Evolutionary conservation across 2,329 filamentous ascomycete species (phyloP).

Genomic region (Penicillium fuscoglaucum): DNA sequence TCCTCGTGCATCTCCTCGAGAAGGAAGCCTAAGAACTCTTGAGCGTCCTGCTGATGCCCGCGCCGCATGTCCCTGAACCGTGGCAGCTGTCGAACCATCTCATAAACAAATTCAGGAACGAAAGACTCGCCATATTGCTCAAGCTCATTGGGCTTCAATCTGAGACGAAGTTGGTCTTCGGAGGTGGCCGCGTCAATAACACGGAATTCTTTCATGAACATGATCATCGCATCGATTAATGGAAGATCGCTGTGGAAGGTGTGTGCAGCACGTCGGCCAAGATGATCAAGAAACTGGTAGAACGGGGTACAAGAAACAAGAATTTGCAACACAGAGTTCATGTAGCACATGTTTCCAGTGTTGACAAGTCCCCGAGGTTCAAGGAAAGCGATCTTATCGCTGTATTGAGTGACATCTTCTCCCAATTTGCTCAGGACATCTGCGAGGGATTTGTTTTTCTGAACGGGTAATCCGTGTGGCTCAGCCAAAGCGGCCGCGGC

Average conservation of each 20-base stretch:
- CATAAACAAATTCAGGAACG: conserved; percentile 91
- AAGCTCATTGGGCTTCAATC: conserved; percentile 77
- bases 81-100: conserved; percentile 81
- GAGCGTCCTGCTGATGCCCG: conserved; percentile 95
- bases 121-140: conserved; percentile 91
- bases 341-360: conserved; percentile 99
- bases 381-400: conserved; percentile 72
- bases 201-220: conserved; percentile 92
- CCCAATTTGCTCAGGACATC: conserved; percentile 76
- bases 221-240: conserved; percentile 91
- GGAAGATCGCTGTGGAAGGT: conserved; percentile 96
- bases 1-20: conserved; percentile 92
- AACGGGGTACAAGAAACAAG: conserved; percentile 92
- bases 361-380: conserved; percentile 93
- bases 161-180: conserved; percentile 69
- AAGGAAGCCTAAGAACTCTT: conserved; percentile 93
- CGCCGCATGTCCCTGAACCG: conserved; percentile 91
- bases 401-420: conserved; percentile 59
- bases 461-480: conserved; percentile 45
- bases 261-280: conserved; percentile 78
- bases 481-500: conserved; percentile 30
- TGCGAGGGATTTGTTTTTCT: conserved; percentile 64
- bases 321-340: conserved; percentile 98
- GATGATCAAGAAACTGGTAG: conserved; percentile 86
- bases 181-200: conserved; percentile 77